Evolutionary conservation across 495 filamentous ascomycete genomes (phyloP), one percentile per base, ranked within the genome.

Genomic region (Neurospora intermedia): DNA sequence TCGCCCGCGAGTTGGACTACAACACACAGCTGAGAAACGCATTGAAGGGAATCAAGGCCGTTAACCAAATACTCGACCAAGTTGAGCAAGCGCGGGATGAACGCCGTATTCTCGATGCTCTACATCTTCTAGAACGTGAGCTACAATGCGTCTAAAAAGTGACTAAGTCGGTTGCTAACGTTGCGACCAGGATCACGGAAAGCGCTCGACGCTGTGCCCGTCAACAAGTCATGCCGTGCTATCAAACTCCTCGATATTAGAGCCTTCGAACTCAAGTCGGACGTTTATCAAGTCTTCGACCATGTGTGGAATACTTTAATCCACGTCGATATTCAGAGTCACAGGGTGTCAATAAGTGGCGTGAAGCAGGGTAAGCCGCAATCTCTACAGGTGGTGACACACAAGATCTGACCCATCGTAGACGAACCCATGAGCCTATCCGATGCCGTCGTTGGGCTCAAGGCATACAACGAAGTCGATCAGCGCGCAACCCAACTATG

Each of bases 1-100:
- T 98, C 15, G 83, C 88, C 74, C 91, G 86, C 41, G 94, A 98
- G 81, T 85, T 92, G 18, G 85, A 85, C 59, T 98, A 94, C 83
- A 96, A 92, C 75, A 81, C 89, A 73, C 88, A 88, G 48, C 84
- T 98, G 31, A 82, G 86, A 23, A 82, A 83, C 54, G 88, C 89
- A 2, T 81, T 97, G 54, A 85, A 86, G 76, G 84, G 86, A 41
- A 86, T 96, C 20, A 86, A 83, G 69, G 77, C 78, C 13, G 86
- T 89, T 27, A 85, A 86, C 71, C 81, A 79, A 38, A 78, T 83
- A 7, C 77, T 92, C 15, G 83, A 86, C 43, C 77, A 87, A 69
- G 88, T 86, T 6, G 87, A 89, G 72, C 76, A 79, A 48, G 84
- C 85, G 11, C 81, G 82, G 3, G 78, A 81, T 39, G 84, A 87